phyloP scores from a whole-genome alignment of 2,329 filamentous ascomycete species.

The Colletotrichum destructivum region DNA sequence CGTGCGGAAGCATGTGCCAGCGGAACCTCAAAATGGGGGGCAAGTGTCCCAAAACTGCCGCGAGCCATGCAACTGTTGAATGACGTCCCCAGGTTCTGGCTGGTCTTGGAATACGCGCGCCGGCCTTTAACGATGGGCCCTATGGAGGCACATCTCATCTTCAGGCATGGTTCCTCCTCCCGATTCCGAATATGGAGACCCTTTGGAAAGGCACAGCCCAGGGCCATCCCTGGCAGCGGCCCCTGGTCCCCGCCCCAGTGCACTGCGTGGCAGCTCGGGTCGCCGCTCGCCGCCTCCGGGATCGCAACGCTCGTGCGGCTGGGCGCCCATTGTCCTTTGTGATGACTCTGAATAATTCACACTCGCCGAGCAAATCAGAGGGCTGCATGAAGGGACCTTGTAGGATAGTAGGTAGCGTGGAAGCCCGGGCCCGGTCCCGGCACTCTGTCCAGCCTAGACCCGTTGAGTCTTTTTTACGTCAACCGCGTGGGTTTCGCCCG shows the following conservation, averaged over 20 bases:
- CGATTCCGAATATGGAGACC: conserved; percentile 36
- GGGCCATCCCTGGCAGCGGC: conserved; percentile 16
- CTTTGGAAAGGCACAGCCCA: neutral
- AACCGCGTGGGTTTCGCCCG: conserved; percentile 37
- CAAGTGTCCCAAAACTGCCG: conserved; percentile 19
- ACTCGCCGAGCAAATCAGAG: conserved; percentile 38
- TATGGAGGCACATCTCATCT: conserved; percentile 18
- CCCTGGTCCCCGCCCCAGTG: conserved; percentile 15
- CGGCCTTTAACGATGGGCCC: conserved; percentile 20
- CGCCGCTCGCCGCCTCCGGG: conserved; percentile 41
- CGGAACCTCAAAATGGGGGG: conserved; percentile 11
- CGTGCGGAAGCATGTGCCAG: conserved; percentile 40
- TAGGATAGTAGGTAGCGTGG: conserved; percentile 16
- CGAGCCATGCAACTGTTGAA: conserved; percentile 34
- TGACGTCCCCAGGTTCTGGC: conserved; percentile 38
- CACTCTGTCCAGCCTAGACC: conserved; percentile 38
- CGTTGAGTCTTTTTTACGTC: conserved; percentile 40
- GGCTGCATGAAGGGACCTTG: conserved; percentile 29
- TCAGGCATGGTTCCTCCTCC: conserved; percentile 30
- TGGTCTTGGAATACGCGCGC: conserved; percentile 36
- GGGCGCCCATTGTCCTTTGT: conserved; percentile 34
- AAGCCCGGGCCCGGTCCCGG: conserved; percentile 40
- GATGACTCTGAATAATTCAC: conserved; percentile 35
- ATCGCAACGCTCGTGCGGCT: conserved; percentile 37
- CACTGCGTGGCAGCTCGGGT: conserved; percentile 16